Percentiles rank a stretch among this genome's conserved stretches.
phyloP scores from a whole-genome alignment of 805 yeast species.

The Ogataea wickerhamii region DNA sequence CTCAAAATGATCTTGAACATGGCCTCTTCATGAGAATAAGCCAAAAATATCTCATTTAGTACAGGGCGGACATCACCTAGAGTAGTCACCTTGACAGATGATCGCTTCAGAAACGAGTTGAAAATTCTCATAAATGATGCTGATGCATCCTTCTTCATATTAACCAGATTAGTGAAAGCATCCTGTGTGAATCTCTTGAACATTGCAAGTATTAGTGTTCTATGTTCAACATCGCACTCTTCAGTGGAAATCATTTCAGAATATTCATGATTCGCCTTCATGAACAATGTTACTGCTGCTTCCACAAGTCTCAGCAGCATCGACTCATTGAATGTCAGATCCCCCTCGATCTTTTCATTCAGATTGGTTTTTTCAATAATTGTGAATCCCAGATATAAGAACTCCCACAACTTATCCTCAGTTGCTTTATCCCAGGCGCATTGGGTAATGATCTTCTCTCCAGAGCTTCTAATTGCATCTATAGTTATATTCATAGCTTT shows the following conservation, averaged over 20 bases:
- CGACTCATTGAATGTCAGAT: conserved; percentile 31
- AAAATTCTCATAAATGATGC: conserved; percentile 53
- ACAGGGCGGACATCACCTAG: conserved; percentile 58
- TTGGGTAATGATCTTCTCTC: conserved; percentile 22
- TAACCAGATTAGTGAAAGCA: conserved; percentile 38
- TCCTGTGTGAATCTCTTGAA: conserved; percentile 41
- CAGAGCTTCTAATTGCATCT: conserved; percentile 9
- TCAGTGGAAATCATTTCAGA: conserved; percentile 2
- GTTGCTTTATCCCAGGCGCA: conserved; percentile 9
- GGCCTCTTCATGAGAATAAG: conserved; percentile 61
- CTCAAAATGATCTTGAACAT: conserved; percentile 48
- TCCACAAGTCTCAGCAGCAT: conserved; percentile 41
- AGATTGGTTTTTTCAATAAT: conserved; percentile 26
- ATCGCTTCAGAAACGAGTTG: conserved; percentile 48
- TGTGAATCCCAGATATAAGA: conserved; percentile 32
- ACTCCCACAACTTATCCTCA: conserved; percentile 35
- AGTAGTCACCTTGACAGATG: conserved; percentile 47
- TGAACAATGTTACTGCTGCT: conserved; percentile 35
- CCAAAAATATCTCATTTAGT: conserved; percentile 57
- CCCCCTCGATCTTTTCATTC: conserved; percentile 14
- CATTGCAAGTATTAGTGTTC: conserved; percentile 25
- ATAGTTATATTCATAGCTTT: conserved; percentile 33
- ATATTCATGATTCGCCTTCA: conserved; percentile 23
- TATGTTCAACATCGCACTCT: background rate
- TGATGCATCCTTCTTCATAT: conserved; percentile 24